phyloP scores from a whole-genome alignment of 1,284 basidiomycete species.

The Boletus mariae region DNA sequence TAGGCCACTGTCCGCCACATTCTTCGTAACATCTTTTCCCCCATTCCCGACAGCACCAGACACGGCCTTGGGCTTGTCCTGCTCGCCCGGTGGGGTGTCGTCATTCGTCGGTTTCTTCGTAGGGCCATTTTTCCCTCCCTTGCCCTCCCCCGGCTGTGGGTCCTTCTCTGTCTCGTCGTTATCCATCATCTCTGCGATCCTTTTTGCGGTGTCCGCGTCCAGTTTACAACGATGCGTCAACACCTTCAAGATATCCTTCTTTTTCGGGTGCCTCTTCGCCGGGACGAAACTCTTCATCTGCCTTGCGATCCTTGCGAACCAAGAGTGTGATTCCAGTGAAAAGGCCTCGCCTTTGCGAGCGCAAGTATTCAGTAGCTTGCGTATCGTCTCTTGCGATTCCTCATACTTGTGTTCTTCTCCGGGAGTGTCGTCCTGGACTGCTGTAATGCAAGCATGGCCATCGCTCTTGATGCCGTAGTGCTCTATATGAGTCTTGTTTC shows the following conservation, averaged over 20 bases:
- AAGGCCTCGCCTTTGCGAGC: constrained; percentile 17
- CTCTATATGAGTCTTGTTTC: constrained; percentile 33
- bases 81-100: background rate
- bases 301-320: constrained; percentile 18
- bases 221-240: constrained; percentile 29
- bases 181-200: constrained; percentile 25
- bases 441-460: constrained; percentile 41
- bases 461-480: constrained; percentile 30
- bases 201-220: constrained; percentile 27
- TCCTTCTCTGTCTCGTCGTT: constrained; percentile 9
- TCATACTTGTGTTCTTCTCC: constrained; percentile 24
- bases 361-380: constrained; percentile 17
- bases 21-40: background rate
- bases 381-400: constrained; percentile 22
- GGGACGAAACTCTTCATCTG: constrained; percentile 21
- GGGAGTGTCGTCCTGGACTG: constrained; percentile 25
- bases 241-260: constrained; percentile 21
- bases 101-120: background rate
- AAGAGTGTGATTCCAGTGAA: constrained; percentile 14
- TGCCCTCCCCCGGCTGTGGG: background rate
- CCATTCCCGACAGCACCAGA: background rate
- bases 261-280: constrained; percentile 12
- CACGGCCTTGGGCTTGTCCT: background rate
- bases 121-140: background rate
- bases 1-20: background rate